phyloP scores from a whole-genome alignment of 768 basidiomycete species.

The Termitomyces sp. region DNA sequence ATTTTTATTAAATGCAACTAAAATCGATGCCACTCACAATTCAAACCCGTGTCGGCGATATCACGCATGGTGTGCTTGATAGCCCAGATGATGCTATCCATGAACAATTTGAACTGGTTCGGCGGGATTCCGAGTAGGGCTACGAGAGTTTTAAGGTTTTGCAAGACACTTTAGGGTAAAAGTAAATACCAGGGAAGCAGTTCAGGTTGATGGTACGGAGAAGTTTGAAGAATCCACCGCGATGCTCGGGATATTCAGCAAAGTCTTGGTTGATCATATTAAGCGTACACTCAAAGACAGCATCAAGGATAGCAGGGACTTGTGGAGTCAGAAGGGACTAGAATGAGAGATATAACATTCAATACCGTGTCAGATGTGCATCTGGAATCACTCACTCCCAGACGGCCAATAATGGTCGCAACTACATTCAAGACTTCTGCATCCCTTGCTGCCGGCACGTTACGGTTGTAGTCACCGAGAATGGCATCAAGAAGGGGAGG shows the following conservation, averaged over 20 bases:
- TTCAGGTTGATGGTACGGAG: constrained; percentile 87
- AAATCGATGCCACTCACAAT: constrained; percentile 44
- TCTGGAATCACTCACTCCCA: constrained; percentile 72
- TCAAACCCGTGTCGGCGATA: constrained; percentile 88
- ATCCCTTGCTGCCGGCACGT: constrained; percentile 90
- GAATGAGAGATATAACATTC: constrained; percentile 8
- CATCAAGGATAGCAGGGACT: constrained; percentile 92
- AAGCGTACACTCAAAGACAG: constrained; percentile 95
- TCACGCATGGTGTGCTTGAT: constrained; percentile 99
- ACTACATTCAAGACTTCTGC: constrained; percentile 97
- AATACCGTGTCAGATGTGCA: background rate
- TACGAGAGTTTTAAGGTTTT: constrained; percentile 23
- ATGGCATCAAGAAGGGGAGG: constrained; percentile 95
- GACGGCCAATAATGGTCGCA: constrained; percentile 86
- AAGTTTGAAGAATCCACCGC: constrained; percentile 95
- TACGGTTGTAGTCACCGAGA: constrained; percentile 94
- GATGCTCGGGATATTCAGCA: constrained; percentile 97
- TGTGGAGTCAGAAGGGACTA: constrained; percentile 87
- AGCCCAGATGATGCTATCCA: constrained; percentile 99
- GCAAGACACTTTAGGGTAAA: background rate
- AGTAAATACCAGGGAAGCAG: constrained; percentile 84
- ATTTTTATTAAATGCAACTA: background rate
- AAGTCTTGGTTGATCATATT: constrained; percentile 99
- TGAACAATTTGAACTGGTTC: constrained; percentile 92
- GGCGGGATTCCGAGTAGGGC: constrained; percentile 88